Percentiles rank a stretch among this genome's conserved stretches.
Evolutionary conservation across 768 basidiomycete species (phyloP).

Genomic region (Lentinula edodes): DNA sequence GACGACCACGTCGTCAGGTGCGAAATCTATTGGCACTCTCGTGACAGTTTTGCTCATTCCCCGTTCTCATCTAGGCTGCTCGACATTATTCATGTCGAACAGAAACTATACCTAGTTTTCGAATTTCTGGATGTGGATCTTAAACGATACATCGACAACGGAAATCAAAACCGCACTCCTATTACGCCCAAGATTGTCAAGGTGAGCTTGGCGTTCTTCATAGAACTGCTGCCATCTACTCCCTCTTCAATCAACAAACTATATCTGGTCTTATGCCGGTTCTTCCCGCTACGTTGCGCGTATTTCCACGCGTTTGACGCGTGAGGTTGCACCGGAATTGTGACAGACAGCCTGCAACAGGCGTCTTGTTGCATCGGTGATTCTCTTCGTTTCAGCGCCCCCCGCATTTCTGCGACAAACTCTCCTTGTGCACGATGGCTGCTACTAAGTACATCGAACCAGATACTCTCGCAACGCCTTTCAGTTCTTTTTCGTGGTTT

Average conservation of each 20-base stretch:
- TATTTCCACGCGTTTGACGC: constrained; percentile 25
- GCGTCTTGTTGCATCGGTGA: not conserved
- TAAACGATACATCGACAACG: constrained; percentile 94
- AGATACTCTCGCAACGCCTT: too few relatives aligned
- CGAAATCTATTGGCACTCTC: constrained; percentile 12
- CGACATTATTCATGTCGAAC: constrained; percentile 95
- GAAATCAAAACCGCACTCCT: constrained; percentile 65
- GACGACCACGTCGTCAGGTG: constrained; percentile 95
- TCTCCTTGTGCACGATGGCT: not conserved
- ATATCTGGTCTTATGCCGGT: not conserved
- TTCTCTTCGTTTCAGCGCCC: not conserved
- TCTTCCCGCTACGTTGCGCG: not conserved
- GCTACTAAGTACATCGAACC: too few relatives aligned
- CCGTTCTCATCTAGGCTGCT: constrained; percentile 55
- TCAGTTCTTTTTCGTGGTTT: not conserved
- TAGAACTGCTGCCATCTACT: constrained; percentile 6
- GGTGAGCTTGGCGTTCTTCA: constrained; percentile 41
- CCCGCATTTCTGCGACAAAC: not conserved
- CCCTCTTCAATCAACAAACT: not conserved
- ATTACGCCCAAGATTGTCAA: constrained; percentile 73
- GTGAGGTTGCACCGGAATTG: constrained; percentile 9
- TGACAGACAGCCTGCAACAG: not conserved
- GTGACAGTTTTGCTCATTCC: not conserved
- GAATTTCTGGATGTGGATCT: constrained; percentile 97
- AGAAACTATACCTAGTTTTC: constrained; percentile 96